Evolutionary conservation across 805 yeast genomes (phyloP), one percentile per base, ranked within the genome.

Genomic region (Wickerhamomyces pijperi): DNA sequence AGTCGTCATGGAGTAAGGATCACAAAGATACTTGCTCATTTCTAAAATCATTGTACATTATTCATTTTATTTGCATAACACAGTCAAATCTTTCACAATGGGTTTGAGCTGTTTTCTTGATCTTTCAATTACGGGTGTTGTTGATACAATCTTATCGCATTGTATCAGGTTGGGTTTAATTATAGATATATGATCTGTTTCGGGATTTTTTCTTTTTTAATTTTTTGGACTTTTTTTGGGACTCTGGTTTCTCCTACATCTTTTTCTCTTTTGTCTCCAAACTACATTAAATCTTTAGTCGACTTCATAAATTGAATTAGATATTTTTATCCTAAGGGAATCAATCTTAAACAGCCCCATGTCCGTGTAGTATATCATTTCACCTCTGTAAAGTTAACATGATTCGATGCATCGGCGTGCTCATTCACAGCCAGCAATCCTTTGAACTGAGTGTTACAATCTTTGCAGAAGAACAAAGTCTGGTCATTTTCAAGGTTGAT

Each of bases 1-100:
- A 39, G 50, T 48, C 25, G 49, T 46, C 17, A 49, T 45, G 48
- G 50, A 46, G 35, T 44, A 45, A n/a, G n/a, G n/a, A n/a, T n/a
- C n/a, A n/a, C n/a, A n/a, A n/a, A n/a, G n/a, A n/a, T n/a, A n/a
- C n/a, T n/a, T n/a, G n/a, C n/a, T n/a, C n/a, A n/a, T n/a, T n/a
- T n/a, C n/a, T 8, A 25, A n/a, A 32, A 12, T 40, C 20, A 15
- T 21, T 19, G 11, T 15, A 28, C 28, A 13, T 35, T 32, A 11
- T 21, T 17, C 29, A 33, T 18, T 34, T 21, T 17, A 20, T 32
- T 32, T 15, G 17, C 18, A 32, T 37, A 23, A 17, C 29, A 25
- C n/a, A 25, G 29, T 11, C 29, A 8, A 12, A 13, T 21, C 9
- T 21, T 7, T 21, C 11, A 6, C 11, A 21, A 6, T 21, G 25